Base-by-base conservation (phyloP, 2,329 filamentous ascomycete genomes). In the Exophiala aquamarina region DNA sequence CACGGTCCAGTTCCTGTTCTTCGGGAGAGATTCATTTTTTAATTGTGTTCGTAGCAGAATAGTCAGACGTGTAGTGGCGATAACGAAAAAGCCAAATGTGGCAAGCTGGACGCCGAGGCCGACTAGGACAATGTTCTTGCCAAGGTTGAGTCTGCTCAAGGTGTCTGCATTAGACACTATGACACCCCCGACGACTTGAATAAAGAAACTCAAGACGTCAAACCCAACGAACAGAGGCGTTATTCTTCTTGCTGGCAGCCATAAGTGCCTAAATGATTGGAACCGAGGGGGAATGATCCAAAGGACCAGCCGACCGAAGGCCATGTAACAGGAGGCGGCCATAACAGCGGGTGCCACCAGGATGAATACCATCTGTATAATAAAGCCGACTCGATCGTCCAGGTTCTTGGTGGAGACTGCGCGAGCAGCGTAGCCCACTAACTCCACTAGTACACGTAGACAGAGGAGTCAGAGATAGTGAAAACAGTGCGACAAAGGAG, bases 51-150 rank as follows among this genome's bases (percentile, higher is more conserved):
- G 38, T 36, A 54, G 35, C 21, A 51, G 18, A 18, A 51, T 11
- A 32, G 38, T 46, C 63, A 3, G 78, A 69, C 1, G 50, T 8
- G 47, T 11, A 13, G 20, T 41, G 14, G 84, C 66, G 2, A 65
- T 33, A 11, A 77, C 29, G 55, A 84, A 83, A 19, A 73, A 60
- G 2, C 61, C 48, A 13, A 79, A 68, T 15, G 83, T 74, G 9
- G 70, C 66, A 19, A 83, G 62, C 57, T 84, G 81, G 13, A 83
- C 55, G 11, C 57, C 65, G 23, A 68, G 60, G 3, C 65, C 65
- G 8, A 50, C 63, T 57, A 66, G 62, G 23, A 63, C 79, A 45
- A 77, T 71, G 53, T 77, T 67, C 3, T 72, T 73, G 1, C 61
- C 52, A 47, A 62, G 60, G 32, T 46, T 43, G 2, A 62, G 56